Percentiles rank a stretch among this genome's conserved stretches.
Evolutionary conservation across 441 rosid genomes (phyloP).

Genomic region (Manihot esculenta): DNA sequence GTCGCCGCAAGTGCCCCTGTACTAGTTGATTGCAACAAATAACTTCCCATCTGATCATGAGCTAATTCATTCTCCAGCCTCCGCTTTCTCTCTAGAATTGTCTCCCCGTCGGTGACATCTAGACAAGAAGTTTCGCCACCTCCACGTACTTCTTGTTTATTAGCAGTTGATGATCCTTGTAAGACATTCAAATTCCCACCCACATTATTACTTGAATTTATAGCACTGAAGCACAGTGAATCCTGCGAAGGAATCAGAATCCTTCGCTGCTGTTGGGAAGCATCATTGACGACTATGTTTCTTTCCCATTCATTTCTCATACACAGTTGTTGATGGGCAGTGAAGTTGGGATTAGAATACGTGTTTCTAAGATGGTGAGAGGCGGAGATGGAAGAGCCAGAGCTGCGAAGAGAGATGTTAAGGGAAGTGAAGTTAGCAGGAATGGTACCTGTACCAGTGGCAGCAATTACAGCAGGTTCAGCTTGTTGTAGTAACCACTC

Average conservation of each 20-base stretch:
- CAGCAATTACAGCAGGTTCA: constrained; percentile 83
- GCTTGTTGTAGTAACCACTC: constrained; percentile 91
- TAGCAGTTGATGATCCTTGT: constrained; percentile 17
- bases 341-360: constrained; percentile 50
- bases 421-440: constrained; percentile 86
- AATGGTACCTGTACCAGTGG: constrained; percentile 87
- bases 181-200: constrained; percentile 26
- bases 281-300: constrained; percentile 17
- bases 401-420: constrained; percentile 80
- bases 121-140: constrained; percentile 14
- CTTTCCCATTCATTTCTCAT: constrained; percentile 35
- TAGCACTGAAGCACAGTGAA: constrained; percentile 22
- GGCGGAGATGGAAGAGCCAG: constrained; percentile 73
- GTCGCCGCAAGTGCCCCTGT: constrained; percentile 54
- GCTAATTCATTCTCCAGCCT: constrained; percentile 35
- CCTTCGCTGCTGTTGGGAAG: constrained; percentile 22
- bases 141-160: constrained; percentile 39
- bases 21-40: constrained; percentile 53
- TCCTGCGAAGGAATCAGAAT: constrained; percentile 34
- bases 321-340: constrained; percentile 28
- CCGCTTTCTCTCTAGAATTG: constrained; percentile 32
- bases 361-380: constrained; percentile 58
- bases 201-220: constrained; percentile 10
- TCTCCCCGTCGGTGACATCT: constrained; percentile 25
- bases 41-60: constrained; percentile 47